Evolutionary conservation across 1,284 basidiomycete genomes (phyloP).

Genomic region (Porodaedalea pini): DNA sequence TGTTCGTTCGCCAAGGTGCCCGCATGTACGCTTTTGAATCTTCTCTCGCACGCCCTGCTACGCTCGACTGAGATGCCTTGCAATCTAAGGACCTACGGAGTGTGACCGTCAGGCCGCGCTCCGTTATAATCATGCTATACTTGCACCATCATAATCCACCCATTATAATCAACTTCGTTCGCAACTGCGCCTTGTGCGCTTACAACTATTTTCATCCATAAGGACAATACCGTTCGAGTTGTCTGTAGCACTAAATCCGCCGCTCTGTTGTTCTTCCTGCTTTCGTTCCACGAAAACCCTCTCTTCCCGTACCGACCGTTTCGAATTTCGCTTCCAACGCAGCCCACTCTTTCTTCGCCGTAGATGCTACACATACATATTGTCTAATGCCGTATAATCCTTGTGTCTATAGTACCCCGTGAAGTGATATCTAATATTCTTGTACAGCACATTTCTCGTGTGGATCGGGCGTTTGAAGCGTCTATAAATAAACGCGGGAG

Average conservation of each 20-base stretch:
- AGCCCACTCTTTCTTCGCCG: background rate
- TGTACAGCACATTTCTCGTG: background rate
- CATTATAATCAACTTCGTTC: background rate
- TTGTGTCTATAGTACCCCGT: conserved; percentile 10
- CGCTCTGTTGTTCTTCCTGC: background rate
- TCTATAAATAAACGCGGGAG: background rate
- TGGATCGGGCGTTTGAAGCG: background rate
- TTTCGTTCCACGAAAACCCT: conserved; percentile 3
- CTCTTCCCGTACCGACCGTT: background rate
- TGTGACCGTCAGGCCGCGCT: conserved; percentile 4
- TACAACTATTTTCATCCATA: background rate
- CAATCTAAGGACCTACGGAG: conserved; percentile 22
- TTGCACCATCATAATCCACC: background rate
- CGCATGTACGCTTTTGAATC: conserved; percentile 60
- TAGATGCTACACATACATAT: conserved; percentile 8
- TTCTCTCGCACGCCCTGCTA: conserved; percentile 20
- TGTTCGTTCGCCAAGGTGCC: conserved; percentile 75
- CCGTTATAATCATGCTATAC: conserved; percentile 1
- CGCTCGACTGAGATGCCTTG: conserved; percentile 17
- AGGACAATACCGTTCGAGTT: background rate
- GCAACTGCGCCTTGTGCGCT: background rate
- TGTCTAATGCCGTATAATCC: background rate
- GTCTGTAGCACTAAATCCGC: conserved; percentile 6
- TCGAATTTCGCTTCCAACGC: background rate
- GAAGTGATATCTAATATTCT: background rate